A percentile compares a stretch with the other conserved stretches of the same genome.
These are phyloP conservation scores for Curvularia lunata DNA, from an alignment of 2,329 filamentous ascomycete species.

Conservation along the genomic window DNA sequence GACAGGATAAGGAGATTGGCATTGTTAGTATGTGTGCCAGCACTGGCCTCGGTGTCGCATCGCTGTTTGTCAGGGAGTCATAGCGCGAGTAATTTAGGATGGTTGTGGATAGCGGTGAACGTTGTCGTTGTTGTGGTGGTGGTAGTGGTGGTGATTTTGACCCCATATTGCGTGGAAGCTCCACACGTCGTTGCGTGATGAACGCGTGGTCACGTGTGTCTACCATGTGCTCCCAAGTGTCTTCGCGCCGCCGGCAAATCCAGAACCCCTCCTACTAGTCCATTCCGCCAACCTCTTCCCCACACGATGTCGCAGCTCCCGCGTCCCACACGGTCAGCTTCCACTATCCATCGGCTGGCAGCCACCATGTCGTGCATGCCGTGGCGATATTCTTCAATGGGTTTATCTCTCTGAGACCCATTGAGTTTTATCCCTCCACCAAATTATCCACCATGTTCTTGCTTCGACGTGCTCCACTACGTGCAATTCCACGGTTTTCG, in stretches of 20 bases:
- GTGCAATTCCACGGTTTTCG: constrained; percentile 25
- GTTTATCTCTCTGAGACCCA: constrained; percentile 10
- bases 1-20: constrained; percentile 75
- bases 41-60: constrained; percentile 42
- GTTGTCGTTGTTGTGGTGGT: no score
- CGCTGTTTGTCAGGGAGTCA: constrained; percentile 41
- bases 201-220: constrained; percentile 11
- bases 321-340: constrained; percentile 27
- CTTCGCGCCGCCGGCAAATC: background rate
- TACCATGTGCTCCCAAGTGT: background rate
- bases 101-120: background rate
- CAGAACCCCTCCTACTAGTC: constrained; percentile 1
- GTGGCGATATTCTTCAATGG: constrained; percentile 14
- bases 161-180: background rate
- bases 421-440: constrained; percentile 11
- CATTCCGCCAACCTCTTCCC: constrained; percentile 27
- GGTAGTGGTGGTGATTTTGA: background rate
- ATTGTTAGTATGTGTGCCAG: constrained; percentile 83
- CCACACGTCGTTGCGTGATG: background rate
- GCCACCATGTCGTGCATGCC: constrained; percentile 19
- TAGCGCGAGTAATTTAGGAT: background rate
- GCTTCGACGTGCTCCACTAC: constrained; percentile 34
- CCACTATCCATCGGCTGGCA: constrained; percentile 4
- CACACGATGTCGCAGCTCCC: constrained; percentile 30
- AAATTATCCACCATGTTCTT: constrained; percentile 36